These are phyloP conservation scores for Mycena amicta DNA, from an alignment of 768 basidiomycete species.

Conservation along the genomic window DNA sequence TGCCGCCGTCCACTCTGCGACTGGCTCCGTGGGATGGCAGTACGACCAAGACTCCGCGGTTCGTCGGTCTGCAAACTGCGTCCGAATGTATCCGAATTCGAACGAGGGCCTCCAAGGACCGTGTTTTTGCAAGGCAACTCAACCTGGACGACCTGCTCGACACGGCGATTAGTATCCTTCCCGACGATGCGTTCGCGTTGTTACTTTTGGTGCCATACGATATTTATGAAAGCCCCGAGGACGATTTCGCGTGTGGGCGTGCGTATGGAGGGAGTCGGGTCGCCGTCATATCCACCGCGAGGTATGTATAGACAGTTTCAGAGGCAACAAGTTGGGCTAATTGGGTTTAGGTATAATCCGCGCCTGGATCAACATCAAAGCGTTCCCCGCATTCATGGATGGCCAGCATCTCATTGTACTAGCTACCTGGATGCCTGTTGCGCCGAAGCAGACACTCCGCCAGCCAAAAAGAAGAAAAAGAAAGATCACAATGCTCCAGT, in stretches of 20 bases:
- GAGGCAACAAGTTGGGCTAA: too few relatives aligned
- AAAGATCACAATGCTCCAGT: background rate
- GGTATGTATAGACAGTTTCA: too few relatives aligned
- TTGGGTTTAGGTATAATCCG: slow-evolving; percentile 32
- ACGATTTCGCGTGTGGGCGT: slow-evolving; percentile 41
- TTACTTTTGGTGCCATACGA: slow-evolving; percentile 38
- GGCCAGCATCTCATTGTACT: slow-evolving; percentile 40
- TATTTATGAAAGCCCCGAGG: slow-evolving; percentile 37
- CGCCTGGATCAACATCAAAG: slow-evolving; percentile 30
- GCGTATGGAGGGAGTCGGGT: slow-evolving; percentile 42
- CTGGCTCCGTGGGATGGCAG: slow-evolving; percentile 32
- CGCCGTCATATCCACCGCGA: slow-evolving; percentile 39
- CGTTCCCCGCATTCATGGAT: slow-evolving; percentile 36
- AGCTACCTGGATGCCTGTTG: slow-evolving; percentile 27
- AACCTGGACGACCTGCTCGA: slow-evolving; percentile 41
- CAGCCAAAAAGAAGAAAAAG: slow-evolving; percentile 18
- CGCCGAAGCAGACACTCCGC: slow-evolving; percentile 4
- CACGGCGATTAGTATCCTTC: slow-evolving; percentile 35
- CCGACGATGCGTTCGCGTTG: slow-evolving; percentile 38
- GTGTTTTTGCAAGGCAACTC: slow-evolving; percentile 32
- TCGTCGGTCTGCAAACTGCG: slow-evolving; percentile 32
- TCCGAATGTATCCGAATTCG: slow-evolving; percentile 38
- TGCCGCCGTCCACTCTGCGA: slow-evolving; percentile 21
- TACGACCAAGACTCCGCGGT: slow-evolving; percentile 22
- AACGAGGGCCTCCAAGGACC: slow-evolving; percentile 30